Evolutionary conservation across 306 rosid genomes (phyloP).

Genomic region (Malus orientalis): DNA sequence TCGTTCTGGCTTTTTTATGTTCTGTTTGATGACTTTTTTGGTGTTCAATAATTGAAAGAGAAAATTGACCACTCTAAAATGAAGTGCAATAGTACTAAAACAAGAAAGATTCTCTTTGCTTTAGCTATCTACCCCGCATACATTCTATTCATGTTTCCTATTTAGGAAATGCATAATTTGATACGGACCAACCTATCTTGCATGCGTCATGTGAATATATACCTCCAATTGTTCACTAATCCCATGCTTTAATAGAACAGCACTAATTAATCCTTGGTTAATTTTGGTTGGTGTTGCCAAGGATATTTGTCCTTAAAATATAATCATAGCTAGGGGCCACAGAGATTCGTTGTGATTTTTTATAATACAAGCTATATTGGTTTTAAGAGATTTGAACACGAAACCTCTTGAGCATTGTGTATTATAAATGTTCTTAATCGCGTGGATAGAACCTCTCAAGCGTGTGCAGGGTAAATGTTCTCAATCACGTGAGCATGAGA

Average conservation of each 20-base stretch:
- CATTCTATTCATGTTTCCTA: constrained; percentile 16
- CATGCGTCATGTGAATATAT: background rate
- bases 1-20: background rate
- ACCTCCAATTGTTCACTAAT: background rate
- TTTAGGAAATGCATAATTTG: background rate
- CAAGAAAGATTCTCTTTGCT: constrained; percentile 14
- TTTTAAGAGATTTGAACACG: background rate
- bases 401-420: background rate
- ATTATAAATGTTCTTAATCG: no score
- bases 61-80: background rate
- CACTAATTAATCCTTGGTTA: constrained; percentile 6
- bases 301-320: background rate
- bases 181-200: background rate
- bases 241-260: background rate
- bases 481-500: no score
- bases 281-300: background rate
- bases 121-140: constrained; percentile 3
- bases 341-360: background rate
- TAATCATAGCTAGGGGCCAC: background rate
- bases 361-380: background rate
- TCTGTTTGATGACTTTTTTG: background rate
- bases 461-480: background rate
- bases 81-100: constrained; percentile 1
- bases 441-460: no score
- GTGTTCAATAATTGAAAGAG: background rate